phyloP scores from a whole-genome alignment of 1,284 basidiomycete genomes.

The Moniliella sp. region DNA sequence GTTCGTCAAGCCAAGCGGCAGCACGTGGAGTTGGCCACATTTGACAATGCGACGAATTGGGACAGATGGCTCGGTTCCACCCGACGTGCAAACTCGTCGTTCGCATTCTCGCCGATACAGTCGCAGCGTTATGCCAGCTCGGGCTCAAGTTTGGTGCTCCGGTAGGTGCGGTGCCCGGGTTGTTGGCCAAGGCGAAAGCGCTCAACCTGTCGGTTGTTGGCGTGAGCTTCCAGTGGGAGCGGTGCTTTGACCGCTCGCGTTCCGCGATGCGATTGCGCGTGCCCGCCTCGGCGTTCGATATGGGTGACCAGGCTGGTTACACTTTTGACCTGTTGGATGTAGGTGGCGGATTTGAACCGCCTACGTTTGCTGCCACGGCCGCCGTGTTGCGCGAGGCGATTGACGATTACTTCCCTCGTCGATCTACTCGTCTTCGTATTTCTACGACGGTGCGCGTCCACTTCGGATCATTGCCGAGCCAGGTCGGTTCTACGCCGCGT shows the following conservation, averaged over 20 bases:
- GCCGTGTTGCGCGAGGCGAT: conserved; percentile 52
- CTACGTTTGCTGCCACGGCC: conserved; percentile 64
- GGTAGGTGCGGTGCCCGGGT: conserved; percentile 53
- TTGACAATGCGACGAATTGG: conserved; percentile 94
- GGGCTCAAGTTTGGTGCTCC: conserved; percentile 94
- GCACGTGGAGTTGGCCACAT: conserved; percentile 80
- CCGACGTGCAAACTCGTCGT: conserved; percentile 68
- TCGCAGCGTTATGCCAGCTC: conserved; percentile 73
- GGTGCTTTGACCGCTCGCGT: conserved; percentile 77
- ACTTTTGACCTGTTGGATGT: conserved; percentile 65
- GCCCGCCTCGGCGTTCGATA: conserved; percentile 71
- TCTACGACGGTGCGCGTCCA: conserved; percentile 14
- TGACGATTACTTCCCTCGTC: conserved; percentile 55
- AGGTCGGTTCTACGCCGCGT: conserved; percentile 79
- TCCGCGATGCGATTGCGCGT: conserved; percentile 66
- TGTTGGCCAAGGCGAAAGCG: conserved; percentile 57
- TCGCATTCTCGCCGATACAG: conserved; percentile 89
- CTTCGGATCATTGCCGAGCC: conserved; percentile 86
- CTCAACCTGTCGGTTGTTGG: conserved; percentile 70
- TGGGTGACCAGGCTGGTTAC: conserved; percentile 63
- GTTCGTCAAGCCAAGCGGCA: conserved; percentile 58
- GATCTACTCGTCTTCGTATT: conserved; percentile 14
- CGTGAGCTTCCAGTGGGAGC: conserved; percentile 93
- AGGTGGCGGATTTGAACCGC: conserved; percentile 84
- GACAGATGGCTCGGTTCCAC: conserved; percentile 69